Percentiles rank a stretch among this genome's conserved stretches.
Conservation (phyloP, 1,284 basidiomycete species). For the Rhodotorula sp. region DNA sequence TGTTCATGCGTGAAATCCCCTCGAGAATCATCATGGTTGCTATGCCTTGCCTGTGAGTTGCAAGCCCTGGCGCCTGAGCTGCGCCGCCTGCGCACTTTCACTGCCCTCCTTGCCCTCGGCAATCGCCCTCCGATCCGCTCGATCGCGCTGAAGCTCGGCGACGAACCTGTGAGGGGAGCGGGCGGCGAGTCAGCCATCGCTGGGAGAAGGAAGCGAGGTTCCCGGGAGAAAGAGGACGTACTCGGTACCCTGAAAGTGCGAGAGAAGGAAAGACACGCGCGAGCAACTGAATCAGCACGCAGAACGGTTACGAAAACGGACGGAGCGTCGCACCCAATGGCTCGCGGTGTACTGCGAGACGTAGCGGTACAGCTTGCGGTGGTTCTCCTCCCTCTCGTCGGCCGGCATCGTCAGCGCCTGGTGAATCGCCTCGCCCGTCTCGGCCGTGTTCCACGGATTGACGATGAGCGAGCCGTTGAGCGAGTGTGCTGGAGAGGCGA, state of each 20-base stretch:
- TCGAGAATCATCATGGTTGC: neutral
- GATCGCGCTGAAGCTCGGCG: conserved; percentile 19
- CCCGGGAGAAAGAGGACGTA: too few species aligned
- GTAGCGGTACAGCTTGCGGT: conserved; percentile 92
- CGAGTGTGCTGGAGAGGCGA: conserved; percentile 66
- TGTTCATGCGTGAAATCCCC: too few species aligned
- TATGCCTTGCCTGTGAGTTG: conserved; percentile 23
- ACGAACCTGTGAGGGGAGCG: conserved; percentile 10
- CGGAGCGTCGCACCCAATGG: conserved; percentile 61
- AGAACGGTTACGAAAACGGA: neutral
- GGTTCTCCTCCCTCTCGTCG: conserved; percentile 79
- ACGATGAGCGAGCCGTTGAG: conserved; percentile 90
- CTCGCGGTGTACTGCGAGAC: conserved; percentile 89
- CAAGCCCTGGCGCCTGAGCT: conserved; percentile 14
- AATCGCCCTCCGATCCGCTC: conserved; percentile 25
- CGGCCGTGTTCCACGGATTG: conserved; percentile 74
- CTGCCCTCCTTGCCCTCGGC: conserved; percentile 13
- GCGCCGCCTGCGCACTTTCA: conserved; percentile 8
- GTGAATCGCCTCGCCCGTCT: conserved; percentile 93
- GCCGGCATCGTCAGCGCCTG: conserved; percentile 86
- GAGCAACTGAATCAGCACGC: neutral
- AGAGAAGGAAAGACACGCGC: neutral
- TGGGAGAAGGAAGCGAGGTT: too few species aligned
- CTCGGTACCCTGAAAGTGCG: conserved; percentile 12
- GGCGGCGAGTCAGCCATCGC: too few species aligned